phyloP scores from a whole-genome alignment of 2,329 filamentous ascomycete species.

The Stachybotrys elegans region DNA sequence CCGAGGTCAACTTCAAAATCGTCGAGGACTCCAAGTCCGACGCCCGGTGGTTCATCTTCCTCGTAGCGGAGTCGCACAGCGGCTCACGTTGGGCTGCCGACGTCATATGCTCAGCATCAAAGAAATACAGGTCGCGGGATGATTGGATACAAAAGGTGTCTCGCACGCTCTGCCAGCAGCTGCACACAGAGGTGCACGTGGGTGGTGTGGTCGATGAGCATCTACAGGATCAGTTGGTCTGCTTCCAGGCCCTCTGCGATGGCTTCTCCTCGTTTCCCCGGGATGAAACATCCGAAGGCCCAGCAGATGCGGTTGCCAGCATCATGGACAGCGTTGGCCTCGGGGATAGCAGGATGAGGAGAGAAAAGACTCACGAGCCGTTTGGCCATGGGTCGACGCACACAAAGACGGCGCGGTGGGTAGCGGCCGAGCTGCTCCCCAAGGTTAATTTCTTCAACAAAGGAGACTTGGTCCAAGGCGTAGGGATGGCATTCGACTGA shows the following conservation, averaged over 20 bases:
- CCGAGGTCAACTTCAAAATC: conserved; percentile 38
- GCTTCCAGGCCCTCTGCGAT: conserved; percentile 54
- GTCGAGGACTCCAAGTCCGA: conserved; percentile 47
- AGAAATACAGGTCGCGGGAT: conserved; percentile 27
- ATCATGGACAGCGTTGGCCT: conserved; percentile 23
- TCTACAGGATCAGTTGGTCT: conserved; percentile 56
- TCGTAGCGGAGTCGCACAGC: conserved; percentile 46
- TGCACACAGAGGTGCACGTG: conserved; percentile 38
- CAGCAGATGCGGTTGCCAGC: conserved; percentile 15
- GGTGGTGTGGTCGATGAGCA: conserved; percentile 49
- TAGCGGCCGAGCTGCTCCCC: conserved; percentile 46
- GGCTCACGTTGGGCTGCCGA: conserved; percentile 47
- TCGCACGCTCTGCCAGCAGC: conserved; percentile 36
- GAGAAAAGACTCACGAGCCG: conserved; percentile 41
- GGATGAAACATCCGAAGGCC: conserved; percentile 12
- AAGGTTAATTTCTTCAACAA: conserved; percentile 43
- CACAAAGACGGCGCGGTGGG: conserved; percentile 56
- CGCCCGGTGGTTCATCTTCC: conserved; percentile 48
- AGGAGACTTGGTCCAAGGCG: conserved; percentile 45
- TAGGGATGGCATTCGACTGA: conserved; percentile 22
- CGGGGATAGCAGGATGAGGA: conserved; percentile 23
- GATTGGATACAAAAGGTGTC: conserved; percentile 35
- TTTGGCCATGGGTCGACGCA: conserved; percentile 55
- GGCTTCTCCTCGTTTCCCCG: conserved; percentile 44
- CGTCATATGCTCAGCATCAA: conserved; percentile 33